Evolutionary conservation across 257 asterid genomes (phyloP), one percentile per base, ranked within the genome.

Genomic region (Dorcoceras hygrometricum): DNA sequence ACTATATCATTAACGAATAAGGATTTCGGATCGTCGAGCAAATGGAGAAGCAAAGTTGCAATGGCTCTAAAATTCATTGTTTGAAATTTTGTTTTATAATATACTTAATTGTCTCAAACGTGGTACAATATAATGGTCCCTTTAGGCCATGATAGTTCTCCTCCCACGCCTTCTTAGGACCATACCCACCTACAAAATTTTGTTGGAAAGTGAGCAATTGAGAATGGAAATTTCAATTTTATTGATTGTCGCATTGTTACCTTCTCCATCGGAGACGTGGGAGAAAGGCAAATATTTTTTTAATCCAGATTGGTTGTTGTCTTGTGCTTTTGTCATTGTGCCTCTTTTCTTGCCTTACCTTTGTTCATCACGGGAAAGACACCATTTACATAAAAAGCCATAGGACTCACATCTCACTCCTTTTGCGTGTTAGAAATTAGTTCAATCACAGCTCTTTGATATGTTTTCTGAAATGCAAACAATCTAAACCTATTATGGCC

Each of bases 91-190:
- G 12, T 39, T 34, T 39, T 39, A 39, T 39, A 39, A 39, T 39
- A 10, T 39, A 32, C 3, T 32, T 7, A 32, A 6, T 36, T 39
- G 18, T 39, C 3, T 10, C n/a, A 39, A 39, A 11, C 12, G n/a
- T 39, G 18, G 18, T 36, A 36, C 18, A 10, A 36, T 36, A 36
- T 39, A 12, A 39, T 39, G 50, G 54, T 23, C 26, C 55, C 23
- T 10, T 64, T 55, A 20, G 56, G 59, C 39, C 36, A 67, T 67
- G 56, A 56, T 56, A 55, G 27, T 53, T 67, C 23, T 34, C 63
- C 25, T 31, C 43, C 55, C 71, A 67, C 71, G 63, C 63, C 56
- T 20, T n/a, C 23, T 32, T 56, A 56, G 54, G 32, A 67, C 14
- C 36, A 54, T 6, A n/a, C 19, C 20, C 70, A 51, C 27, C 29